These are phyloP conservation scores for Ceratocystis eucalypticola DNA, from an alignment of 2,329 filamentous ascomycete species.

Conservation along the genomic window DNA sequence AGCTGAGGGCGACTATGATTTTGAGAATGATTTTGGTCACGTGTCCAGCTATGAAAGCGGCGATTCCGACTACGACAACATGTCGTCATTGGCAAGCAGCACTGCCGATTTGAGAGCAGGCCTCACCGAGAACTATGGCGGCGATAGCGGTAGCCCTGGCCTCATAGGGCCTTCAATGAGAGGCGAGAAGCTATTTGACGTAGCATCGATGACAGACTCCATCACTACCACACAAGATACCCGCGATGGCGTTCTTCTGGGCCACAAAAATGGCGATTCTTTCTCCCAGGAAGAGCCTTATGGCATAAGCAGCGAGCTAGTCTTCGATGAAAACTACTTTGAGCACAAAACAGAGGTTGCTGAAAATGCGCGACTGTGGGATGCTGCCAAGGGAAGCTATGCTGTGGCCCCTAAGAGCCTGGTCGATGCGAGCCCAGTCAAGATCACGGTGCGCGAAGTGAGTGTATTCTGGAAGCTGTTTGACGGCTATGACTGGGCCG, in stretches of 20 bases:
- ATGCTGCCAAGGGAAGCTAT: conserved; percentile 63
- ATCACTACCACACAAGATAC: conserved; percentile 24
- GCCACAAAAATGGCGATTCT: neutral
- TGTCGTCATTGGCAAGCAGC: conserved; percentile 13
- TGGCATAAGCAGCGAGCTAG: conserved; percentile 40
- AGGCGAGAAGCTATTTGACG: conserved; percentile 36
- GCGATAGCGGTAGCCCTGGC: neutral
- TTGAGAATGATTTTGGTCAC: conserved; percentile 48
- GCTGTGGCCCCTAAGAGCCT: conserved; percentile 49
- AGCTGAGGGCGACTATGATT: conserved; percentile 47
- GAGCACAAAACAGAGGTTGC: conserved; percentile 45
- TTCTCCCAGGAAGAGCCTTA: conserved; percentile 23
- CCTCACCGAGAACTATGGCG: conserved; percentile 22
- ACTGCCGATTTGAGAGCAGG: conserved; percentile 25
- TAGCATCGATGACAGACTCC: conserved; percentile 24
- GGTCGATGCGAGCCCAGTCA: conserved; percentile 55
- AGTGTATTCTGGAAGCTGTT: conserved; percentile 96
- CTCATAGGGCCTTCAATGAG: neutral
- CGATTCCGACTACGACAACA: conserved; percentile 25
- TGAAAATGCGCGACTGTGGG: conserved; percentile 64
- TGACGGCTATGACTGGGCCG: conserved; percentile 93
- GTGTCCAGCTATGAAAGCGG: conserved; percentile 36
- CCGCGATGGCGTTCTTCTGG: conserved; percentile 28
- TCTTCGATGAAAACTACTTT: conserved; percentile 70
- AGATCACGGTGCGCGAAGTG: conserved; percentile 67